These are phyloP conservation scores for Vitellaria paradoxa DNA, from an alignment of 179 eudicot species.

Conservation along the genomic window DNA sequence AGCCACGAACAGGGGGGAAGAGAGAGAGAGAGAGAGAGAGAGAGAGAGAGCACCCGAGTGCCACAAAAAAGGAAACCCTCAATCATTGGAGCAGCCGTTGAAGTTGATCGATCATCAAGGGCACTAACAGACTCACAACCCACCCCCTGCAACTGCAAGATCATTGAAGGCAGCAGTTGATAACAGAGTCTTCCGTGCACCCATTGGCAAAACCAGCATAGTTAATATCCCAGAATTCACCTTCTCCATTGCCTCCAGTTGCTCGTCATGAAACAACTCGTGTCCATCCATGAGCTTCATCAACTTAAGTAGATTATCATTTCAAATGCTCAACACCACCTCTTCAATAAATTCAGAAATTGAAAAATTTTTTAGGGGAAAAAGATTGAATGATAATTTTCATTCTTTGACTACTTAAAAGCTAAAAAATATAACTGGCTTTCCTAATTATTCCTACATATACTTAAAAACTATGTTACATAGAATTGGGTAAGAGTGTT, in stretches of 20 bases:
- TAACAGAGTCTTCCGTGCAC: slow-evolving; percentile 93
- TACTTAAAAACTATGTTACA: no score
- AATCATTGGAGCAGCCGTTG: slow-evolving; percentile 63
- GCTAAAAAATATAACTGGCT: no score
- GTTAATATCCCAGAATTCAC: slow-evolving; percentile 74
- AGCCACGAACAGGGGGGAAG: not conserved
- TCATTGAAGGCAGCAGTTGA: slow-evolving; percentile 82
- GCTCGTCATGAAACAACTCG: slow-evolving; percentile 79
- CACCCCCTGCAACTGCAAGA: slow-evolving; percentile 46
- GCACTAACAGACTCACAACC: slow-evolving; percentile 83
- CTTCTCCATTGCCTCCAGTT: slow-evolving; percentile 84
- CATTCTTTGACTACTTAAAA: no score
- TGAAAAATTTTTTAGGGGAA: no score
- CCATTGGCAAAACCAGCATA: slow-evolving; percentile 96
- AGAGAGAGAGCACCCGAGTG: slow-evolving; percentile 53
- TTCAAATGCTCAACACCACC: slow-evolving; percentile 55
- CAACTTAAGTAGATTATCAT: slow-evolving; percentile 61
- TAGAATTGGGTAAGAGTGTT: no score
- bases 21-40: not conserved
- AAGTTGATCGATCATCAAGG: slow-evolving; percentile 96
- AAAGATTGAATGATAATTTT: no score
- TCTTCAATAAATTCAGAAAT: slow-evolving; percentile 37
- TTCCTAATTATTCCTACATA: no score
- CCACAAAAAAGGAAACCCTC: slow-evolving; percentile 80
- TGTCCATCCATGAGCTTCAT: slow-evolving; percentile 85